Percentiles rank a stretch among this genome's conserved stretches.
Conservation (phyloP, 345 rosid species). For the Aethionema arabicum region DNA sequence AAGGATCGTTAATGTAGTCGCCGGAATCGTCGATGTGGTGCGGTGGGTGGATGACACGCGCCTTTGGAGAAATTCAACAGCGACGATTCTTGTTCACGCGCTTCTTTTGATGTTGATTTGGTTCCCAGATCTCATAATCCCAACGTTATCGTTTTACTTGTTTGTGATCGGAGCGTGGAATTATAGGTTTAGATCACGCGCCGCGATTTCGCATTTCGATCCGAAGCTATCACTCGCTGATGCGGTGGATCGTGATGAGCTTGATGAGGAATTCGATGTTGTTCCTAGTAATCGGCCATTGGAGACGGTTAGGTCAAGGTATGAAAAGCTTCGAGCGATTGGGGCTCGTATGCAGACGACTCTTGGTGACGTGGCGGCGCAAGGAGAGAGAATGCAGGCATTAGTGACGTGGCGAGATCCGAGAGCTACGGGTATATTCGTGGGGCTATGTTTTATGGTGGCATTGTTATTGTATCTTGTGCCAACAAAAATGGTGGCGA, state of each 20-base stretch:
- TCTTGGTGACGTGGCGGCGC: slow-evolving; percentile 71
- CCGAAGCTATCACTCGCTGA: slow-evolving; percentile 71
- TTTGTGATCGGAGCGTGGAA: slow-evolving; percentile 80
- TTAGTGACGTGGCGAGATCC: slow-evolving; percentile 87
- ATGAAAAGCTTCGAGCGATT: slow-evolving; percentile 57
- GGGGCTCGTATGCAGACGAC: slow-evolving; percentile 62
- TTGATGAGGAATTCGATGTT: slow-evolving; percentile 79
- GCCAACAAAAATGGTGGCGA: slow-evolving; percentile 80
- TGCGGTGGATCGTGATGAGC: slow-evolving; percentile 54
- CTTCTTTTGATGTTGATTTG: slow-evolving; percentile 68
- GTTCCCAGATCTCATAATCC: slow-evolving; percentile 80
- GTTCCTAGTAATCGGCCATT: slow-evolving; percentile 52
- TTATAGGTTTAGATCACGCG: slow-evolving; percentile 55
- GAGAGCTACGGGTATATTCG: slow-evolving; percentile 77
- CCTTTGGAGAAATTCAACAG: slow-evolving; percentile 68
- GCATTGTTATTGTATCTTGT: slow-evolving; percentile 65
- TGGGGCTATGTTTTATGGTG: slow-evolving; percentile 64
- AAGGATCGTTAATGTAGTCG: slow-evolving; percentile 62
- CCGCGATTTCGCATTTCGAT: slow-evolving; percentile 61
- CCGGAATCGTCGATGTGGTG: slow-evolving; percentile 51
- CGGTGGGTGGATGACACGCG: slow-evolving; percentile 88
- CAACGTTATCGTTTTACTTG: slow-evolving; percentile 68
- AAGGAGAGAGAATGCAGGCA: slow-evolving; percentile 72
- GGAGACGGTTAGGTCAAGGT: slow-evolving; percentile 48
- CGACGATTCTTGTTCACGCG: slow-evolving; percentile 72